Evolutionary conservation across 2,329 filamentous ascomycete species (phyloP), one percentile per base, ranked within the genome.

Genomic region (Truncatella angustata): DNA sequence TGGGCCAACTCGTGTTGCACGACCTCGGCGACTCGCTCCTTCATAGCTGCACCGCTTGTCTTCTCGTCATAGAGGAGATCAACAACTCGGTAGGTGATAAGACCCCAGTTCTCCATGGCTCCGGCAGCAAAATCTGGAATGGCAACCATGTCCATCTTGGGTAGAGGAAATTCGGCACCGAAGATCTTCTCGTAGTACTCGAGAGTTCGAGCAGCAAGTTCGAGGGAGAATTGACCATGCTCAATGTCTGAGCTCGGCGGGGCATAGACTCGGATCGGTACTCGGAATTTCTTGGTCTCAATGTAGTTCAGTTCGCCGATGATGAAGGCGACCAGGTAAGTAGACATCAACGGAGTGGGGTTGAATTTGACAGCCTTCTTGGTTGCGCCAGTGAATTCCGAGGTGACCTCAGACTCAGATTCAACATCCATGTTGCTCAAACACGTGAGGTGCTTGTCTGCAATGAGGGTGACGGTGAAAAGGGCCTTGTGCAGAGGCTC

Each of bases 31-130:
- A 97, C 90, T 35, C 92, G 86, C 75, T 97, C 89, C 76, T 96
- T 97, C 55, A 87, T 90, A 34, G 88, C 87, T 18, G 93, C 92
- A 65, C 91, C 89, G 63, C 90, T 94, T 3, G 84, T 88, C 79
- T 95, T 94, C 72, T 97, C 91, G 63, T 97, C 93, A 56, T 96
- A 84, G 54, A 97, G 81, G 43, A 97, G 72, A 66, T 95, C 91
- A 30, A 97, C 92, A 20, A 96, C 89, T 58, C 93, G 88, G 75
- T 97, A 97, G 5, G 93, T 97, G 60, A 97, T 85, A 49, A 97
- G 77, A 66, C 93, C 93, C 93, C 93, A 97, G 71, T 97, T 97
- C 79, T 97, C 92, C 92, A 97, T 97, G 54, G 92, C 93, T 56
- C 93, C 93, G 45, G 91, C 91, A 47, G 91, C 91, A 68, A 97